Evolutionary conservation across 805 yeast genomes (phyloP).

Genomic region (Candida chauliodis): DNA sequence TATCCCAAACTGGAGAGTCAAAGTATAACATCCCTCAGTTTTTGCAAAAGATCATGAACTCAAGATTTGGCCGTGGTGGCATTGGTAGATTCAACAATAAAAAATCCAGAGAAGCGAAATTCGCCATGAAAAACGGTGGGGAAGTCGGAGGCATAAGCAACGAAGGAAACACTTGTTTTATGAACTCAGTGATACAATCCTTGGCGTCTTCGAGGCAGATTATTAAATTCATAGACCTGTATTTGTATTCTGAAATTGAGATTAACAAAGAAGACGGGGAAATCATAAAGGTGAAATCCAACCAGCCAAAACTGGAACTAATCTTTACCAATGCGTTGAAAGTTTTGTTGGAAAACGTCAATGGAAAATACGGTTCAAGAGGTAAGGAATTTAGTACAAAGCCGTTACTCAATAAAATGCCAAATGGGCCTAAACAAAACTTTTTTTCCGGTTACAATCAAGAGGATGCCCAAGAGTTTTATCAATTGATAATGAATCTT

Average conservation of each 20-base stretch:
- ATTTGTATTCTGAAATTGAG: slow-evolving; percentile 24
- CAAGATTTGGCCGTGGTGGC: slow-evolving; percentile 9
- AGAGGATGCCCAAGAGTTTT: slow-evolving; percentile 96
- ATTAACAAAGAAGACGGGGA: slow-evolving; percentile 14
- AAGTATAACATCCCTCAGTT: slow-evolving; percentile 11
- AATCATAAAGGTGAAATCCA: slow-evolving; percentile 14
- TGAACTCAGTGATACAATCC: slow-evolving; percentile 86
- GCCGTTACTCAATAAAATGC: slow-evolving; percentile 60
- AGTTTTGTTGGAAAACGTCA: slow-evolving; percentile 51
- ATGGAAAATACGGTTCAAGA: slow-evolving; percentile 49
- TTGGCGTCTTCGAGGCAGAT: slow-evolving; percentile 71
- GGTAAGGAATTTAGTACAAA: slow-evolving; percentile 63
- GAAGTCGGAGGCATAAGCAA: slow-evolving; percentile 81
- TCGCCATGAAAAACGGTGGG: slow-evolving; percentile 61
- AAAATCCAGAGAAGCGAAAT: slow-evolving; percentile 21
- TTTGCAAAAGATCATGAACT: slow-evolving; percentile 14
- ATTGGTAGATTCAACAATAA: not conserved
- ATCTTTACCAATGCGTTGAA: slow-evolving; percentile 54
- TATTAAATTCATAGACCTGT: slow-evolving; percentile 49
- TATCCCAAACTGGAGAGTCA: not conserved
- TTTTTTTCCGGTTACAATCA: slow-evolving; percentile 83
- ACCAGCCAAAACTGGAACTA: slow-evolving; percentile 23
- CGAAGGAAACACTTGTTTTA: slow-evolving; percentile 92
- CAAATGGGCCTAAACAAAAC: slow-evolving; percentile 74
- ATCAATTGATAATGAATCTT: slow-evolving; percentile 70